Percentiles rank a stretch among this genome's conserved stretches.
Conservation (phyloP, 352 stramenopile genomes). For the Phytophthora cactorum region DNA sequence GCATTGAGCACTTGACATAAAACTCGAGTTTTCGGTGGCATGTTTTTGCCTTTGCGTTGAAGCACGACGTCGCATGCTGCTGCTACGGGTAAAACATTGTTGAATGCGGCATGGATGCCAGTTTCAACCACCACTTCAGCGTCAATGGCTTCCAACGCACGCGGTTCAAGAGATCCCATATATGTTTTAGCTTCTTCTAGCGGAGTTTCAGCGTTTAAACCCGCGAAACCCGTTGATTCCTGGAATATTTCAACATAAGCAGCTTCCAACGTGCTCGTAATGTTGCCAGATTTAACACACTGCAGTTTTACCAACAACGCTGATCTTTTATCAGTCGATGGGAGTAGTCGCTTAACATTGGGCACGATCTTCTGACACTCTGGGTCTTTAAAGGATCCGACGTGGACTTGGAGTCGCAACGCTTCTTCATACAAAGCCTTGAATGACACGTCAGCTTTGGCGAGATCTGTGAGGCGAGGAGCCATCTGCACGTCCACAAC, state of each 20-base stretch:
- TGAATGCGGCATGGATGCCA: slow-evolving; percentile 59
- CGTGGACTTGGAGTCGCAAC: slow-evolving; percentile 67
- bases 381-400: slow-evolving; percentile 75
- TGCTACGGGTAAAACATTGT: slow-evolving; percentile 38
- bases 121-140: slow-evolving; percentile 64
- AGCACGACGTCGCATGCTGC: slow-evolving; percentile 56
- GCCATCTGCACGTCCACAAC: slow-evolving; percentile 67
- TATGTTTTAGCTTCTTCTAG: slow-evolving; percentile 47
- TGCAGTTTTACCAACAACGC: slow-evolving; percentile 70
- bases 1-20: slow-evolving; percentile 65
- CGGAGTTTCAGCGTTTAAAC: slow-evolving; percentile 39
- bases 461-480: slow-evolving; percentile 43
- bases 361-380: slow-evolving; percentile 82
- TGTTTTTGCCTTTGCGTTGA: slow-evolving; percentile 58
- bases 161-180: slow-evolving; percentile 37
- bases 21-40: slow-evolving; percentile 50
- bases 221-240: slow-evolving; percentile 49
- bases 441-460: slow-evolving; percentile 31
- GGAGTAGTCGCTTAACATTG: slow-evolving; percentile 55
- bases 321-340: slow-evolving; percentile 45
- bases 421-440: slow-evolving; percentile 71
- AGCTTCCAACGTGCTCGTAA: slow-evolving; percentile 42
- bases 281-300: slow-evolving; percentile 61
- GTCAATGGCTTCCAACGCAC: slow-evolving; percentile 47
- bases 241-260: slow-evolving; percentile 74